phyloP scores from a whole-genome alignment of 2,329 filamentous ascomycete species.

The Nemania sp. region DNA sequence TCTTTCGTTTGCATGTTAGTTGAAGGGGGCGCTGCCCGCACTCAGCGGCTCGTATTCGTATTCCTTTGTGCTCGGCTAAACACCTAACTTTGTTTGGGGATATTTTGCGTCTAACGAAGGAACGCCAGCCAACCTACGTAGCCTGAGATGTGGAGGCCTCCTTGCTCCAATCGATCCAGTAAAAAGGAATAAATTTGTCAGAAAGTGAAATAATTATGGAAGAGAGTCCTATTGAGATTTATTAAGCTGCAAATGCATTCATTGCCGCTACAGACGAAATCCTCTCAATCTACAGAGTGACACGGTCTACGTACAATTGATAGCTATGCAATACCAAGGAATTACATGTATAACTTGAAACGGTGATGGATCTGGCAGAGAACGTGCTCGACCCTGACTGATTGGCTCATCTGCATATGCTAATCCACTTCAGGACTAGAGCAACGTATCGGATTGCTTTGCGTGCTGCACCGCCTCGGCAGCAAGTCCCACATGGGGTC shows the following conservation, averaged over 20 bases:
- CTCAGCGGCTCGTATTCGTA: constrained; percentile 35
- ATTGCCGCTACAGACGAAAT: neutral
- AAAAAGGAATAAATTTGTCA: constrained; percentile 3
- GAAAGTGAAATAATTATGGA: neutral
- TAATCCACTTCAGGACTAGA: neutral
- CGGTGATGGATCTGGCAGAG: neutral
- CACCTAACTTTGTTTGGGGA: constrained; percentile 9
- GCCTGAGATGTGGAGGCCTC: neutral
- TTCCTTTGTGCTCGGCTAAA: constrained; percentile 13
- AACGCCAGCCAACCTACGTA: neutral
- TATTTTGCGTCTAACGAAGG: constrained; percentile 16
- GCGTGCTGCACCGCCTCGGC: constrained; percentile 11
- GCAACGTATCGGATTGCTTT: constrained; percentile 6
- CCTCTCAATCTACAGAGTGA: neutral
- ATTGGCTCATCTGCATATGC: neutral
- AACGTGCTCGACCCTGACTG: neutral
- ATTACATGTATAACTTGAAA: neutral
- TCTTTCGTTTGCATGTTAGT: neutral
- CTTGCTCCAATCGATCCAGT: neutral
- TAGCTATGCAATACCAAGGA: neutral
- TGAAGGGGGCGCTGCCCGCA: neutral
- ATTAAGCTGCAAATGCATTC: neutral
- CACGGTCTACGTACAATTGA: neutral
- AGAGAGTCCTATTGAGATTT: neutral
- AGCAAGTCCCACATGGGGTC: neutral